Conservation (phyloP, 768 basidiomycete genomes). For the Krasilnikovozyma curviuscula region DNA sequence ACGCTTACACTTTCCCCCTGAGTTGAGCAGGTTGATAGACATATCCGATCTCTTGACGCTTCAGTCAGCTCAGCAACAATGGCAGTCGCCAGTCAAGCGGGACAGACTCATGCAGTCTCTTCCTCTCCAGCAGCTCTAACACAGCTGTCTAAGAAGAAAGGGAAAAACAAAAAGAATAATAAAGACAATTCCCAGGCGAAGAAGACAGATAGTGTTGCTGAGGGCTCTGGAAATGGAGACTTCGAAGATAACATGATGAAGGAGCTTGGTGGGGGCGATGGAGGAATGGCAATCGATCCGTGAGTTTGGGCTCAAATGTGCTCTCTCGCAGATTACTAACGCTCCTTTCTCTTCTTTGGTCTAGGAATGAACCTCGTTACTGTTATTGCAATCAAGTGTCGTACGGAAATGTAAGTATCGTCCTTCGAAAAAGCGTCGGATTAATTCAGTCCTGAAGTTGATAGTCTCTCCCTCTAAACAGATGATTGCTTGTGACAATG, state of each 20-base stretch:
- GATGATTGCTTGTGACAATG: not conserved
- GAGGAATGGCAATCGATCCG: not conserved
- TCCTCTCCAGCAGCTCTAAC: not conserved
- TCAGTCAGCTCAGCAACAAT: slow-evolving; percentile 11
- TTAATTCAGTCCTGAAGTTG: too few relatives aligned
- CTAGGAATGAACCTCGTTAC: slow-evolving; percentile 18
- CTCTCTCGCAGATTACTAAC: not conserved
- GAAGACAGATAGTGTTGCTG: too few relatives aligned
- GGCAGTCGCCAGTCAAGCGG: not conserved
- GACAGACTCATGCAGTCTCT: not conserved
- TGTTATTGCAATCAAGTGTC: slow-evolving; percentile 23
- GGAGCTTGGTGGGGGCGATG: not conserved
- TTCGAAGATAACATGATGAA: not conserved
- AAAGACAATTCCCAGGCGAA: not conserved
- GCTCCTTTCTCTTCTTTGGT: not conserved
- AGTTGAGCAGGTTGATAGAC: slow-evolving; percentile 22
- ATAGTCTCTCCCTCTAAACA: too few relatives aligned
- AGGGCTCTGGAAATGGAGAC: too few relatives aligned
- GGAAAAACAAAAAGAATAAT: not conserved
- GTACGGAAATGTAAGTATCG: slow-evolving; percentile 16
- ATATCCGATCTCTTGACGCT: slow-evolving; percentile 25
- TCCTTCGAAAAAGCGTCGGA: too few relatives aligned
- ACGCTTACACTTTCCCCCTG: not conserved
- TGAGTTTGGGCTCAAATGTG: not conserved
- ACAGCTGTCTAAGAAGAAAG: not conserved